Percentiles rank a stretch among this genome's conserved stretches.
Conservation (phyloP, 768 basidiomycete species). For the Hebeloma cylindrosporum region DNA sequence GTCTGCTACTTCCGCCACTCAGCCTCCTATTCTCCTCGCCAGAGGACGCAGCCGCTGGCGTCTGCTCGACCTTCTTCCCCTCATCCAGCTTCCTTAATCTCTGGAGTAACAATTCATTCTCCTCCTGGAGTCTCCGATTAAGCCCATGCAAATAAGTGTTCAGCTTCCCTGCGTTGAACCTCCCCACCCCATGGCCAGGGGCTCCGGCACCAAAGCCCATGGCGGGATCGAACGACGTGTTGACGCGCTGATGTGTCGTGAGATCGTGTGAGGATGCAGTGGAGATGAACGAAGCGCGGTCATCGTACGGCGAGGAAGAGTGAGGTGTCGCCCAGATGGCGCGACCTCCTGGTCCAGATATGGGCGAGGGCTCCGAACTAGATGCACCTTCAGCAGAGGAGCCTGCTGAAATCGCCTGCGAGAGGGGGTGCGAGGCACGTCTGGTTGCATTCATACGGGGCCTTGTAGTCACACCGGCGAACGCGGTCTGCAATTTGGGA, state of each 20-base stretch:
- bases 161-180: slow-evolving; percentile 83
- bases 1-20: slow-evolving; percentile 42
- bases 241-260: slow-evolving; percentile 74
- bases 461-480: slow-evolving; percentile 65
- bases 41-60: slow-evolving; percentile 22
- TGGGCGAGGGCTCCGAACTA: slow-evolving; percentile 31
- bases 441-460: slow-evolving; percentile 43
- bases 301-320: slow-evolving; percentile 48
- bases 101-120: slow-evolving; percentile 69
- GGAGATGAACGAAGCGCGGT: slow-evolving; percentile 72
- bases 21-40: slow-evolving; percentile 31
- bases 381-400: slow-evolving; percentile 38
- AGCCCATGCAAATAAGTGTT: slow-evolving; percentile 85
- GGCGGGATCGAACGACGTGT: slow-evolving; percentile 86
- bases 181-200: slow-evolving; percentile 63
- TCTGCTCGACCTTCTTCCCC: slow-evolving; percentile 32
- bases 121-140: slow-evolving; percentile 80
- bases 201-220: slow-evolving; percentile 70
- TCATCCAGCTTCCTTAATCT: slow-evolving; percentile 57
- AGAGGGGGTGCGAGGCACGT: slow-evolving; percentile 64
- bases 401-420: slow-evolving; percentile 46
- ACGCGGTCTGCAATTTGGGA: slow-evolving; percentile 46
- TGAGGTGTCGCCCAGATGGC: slow-evolving; percentile 36
- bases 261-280: slow-evolving; percentile 88
- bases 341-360: slow-evolving; percentile 15